Conservation (phyloP, 495 filamentous ascomycete species). For the Letharia lupina region DNA sequence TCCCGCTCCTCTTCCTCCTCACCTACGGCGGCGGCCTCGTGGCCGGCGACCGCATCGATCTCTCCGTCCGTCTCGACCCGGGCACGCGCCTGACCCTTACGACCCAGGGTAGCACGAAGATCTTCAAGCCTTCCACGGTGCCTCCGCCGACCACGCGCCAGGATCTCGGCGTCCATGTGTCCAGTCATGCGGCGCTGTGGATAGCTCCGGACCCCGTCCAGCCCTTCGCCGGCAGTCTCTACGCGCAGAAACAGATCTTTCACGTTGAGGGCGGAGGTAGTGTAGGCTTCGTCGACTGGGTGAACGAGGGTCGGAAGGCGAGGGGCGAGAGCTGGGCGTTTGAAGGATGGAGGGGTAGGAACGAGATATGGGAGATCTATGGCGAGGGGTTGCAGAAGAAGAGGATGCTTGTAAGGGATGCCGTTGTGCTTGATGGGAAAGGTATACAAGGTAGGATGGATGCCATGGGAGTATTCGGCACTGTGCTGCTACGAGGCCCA, state of each 20-base stretch:
- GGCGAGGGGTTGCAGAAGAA: constrained; percentile 23
- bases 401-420: constrained; percentile 72
- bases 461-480: constrained; percentile 62
- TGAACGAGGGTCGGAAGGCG: constrained; percentile 70
- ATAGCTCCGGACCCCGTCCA: constrained; percentile 93
- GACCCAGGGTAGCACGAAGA: constrained; percentile 92
- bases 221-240: constrained; percentile 66
- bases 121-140: constrained; percentile 62
- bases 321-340: constrained; percentile 89
- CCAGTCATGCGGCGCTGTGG: constrained; percentile 58
- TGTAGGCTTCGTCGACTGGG: constrained; percentile 86
- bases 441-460: constrained; percentile 53
- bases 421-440: constrained; percentile 57
- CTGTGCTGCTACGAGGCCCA: constrained; percentile 71
- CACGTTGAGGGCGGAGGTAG: constrained; percentile 49
- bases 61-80: constrained; percentile 56
- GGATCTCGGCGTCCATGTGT: constrained; percentile 53
- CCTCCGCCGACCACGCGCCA: constrained; percentile 42
- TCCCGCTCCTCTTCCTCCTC: constrained; percentile 68
- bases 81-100: constrained; percentile 68
- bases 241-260: constrained; percentile 75
- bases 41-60: constrained; percentile 69
- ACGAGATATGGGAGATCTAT: constrained; percentile 64
- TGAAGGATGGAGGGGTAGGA: constrained; percentile 63
- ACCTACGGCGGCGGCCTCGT: constrained; percentile 94